Evolutionary conservation across 2,329 filamentous ascomycete species (phyloP), one percentile per base, ranked within the genome.

Genomic region (Dendrostoma leiphaemia): DNA sequence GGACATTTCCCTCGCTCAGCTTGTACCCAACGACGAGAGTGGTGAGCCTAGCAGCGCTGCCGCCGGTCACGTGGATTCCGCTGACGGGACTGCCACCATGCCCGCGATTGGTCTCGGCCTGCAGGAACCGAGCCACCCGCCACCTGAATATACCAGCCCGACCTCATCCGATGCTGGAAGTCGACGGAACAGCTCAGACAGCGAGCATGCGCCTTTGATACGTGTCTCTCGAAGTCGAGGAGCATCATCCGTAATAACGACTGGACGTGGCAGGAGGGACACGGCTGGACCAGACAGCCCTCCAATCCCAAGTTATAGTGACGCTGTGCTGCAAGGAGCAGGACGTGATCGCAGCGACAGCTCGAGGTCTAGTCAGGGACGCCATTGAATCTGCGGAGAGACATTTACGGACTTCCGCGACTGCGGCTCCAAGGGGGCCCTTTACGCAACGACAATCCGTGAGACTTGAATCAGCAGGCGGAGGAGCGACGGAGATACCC

Each of bases 1-100:
- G 10, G 94, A 97, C 69, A 99, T 99, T 61, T 97, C 92, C 8
- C 82, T 99, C 45, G 90, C 92, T 26, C 91, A 93, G 64, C 80
- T 97, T 50, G 86, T 90, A 41, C 88, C 81, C 3, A 78, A 74
- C 59, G 87, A 92, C 61, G 81, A 85, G 53, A 82, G 78, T n/a
- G 90, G 91, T 65, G 90, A 91, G 54, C 80, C 83, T 23, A 89
- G 87, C 63, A 77, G 71, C 41, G 69, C 71, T 35, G 66, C 64
- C 37, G 65, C 65, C 34, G 64, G 57, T 15, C 56, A 60, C 21
- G 65, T 62, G 60, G 73, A 67, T 57, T 53, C 62, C 62, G 62
- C 56, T 38, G 58, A 51, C 54, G 59, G 47, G 65, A 75, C 53
- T 67, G 26, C 40, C 31, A 73, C 45, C 72, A 68, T 51, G 62